Evolutionary conservation across 768 basidiomycete species (phyloP).

Genomic region (Heimioporus sp.): DNA sequence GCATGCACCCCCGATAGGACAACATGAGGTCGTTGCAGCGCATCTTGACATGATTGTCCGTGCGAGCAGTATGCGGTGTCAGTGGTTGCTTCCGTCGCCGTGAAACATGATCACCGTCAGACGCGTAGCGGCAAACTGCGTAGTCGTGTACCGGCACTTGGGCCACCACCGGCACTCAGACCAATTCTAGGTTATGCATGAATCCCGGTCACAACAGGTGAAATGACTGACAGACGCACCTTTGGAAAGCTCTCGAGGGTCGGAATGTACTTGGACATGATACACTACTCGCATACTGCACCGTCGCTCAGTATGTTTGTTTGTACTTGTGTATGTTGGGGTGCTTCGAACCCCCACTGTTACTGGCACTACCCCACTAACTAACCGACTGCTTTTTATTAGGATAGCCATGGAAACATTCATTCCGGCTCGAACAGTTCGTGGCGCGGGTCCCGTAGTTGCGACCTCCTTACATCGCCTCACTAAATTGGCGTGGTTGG

Average conservation of each 20-base stretch:
- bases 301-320: neutral
- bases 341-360: too few relatives aligned
- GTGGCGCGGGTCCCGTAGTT: too few relatives aligned
- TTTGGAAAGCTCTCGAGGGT: conserved; percentile 46
- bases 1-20: conserved; percentile 82
- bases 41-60: conserved; percentile 73
- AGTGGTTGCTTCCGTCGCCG: conserved; percentile 84
- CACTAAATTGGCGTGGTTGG: too few relatives aligned
- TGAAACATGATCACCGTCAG: conserved; percentile 95
- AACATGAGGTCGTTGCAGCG: conserved; percentile 94
- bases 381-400: too few relatives aligned
- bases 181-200: too few relatives aligned
- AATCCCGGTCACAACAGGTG: too few relatives aligned
- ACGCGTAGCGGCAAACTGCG: conserved; percentile 46
- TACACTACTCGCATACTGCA: neutral
- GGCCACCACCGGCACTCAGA: too few relatives aligned
- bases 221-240: neutral
- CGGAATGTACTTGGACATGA: conserved; percentile 41
- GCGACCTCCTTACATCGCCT: too few relatives aligned
- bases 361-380: too few relatives aligned
- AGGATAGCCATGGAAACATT: too few relatives aligned
- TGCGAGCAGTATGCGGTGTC: conserved; percentile 89
- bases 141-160: too few relatives aligned
- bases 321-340: conserved; percentile 21
- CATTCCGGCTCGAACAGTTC: too few relatives aligned